These are phyloP conservation scores for Plasmodium berghei DNA, from an alignment of 169 alveolate species.

Conservation along the genomic window DNA sequence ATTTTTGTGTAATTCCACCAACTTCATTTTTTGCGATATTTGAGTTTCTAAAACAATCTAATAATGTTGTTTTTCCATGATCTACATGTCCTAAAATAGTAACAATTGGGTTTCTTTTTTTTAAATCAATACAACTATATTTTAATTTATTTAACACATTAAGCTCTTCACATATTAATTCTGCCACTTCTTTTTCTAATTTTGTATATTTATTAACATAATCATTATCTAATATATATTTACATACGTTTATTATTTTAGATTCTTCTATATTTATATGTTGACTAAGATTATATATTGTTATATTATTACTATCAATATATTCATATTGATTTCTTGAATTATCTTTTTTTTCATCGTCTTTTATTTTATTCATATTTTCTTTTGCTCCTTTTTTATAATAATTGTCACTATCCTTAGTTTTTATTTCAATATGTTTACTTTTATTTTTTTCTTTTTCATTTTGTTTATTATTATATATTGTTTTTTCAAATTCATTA, in stretches of 20 bases:
- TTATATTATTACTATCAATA: slow-evolving; percentile 68
- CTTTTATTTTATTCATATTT: background rate
- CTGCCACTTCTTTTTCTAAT: slow-evolving; percentile 53
- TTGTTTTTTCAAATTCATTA: background rate
- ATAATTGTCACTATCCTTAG: background rate
- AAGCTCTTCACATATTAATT: slow-evolving; percentile 92
- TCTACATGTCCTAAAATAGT: slow-evolving; percentile 98
- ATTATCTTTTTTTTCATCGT: background rate
- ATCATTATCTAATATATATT: slow-evolving; percentile 93
- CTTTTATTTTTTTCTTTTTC: background rate
- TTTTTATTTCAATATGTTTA: background rate
- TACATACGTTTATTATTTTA: slow-evolving; percentile 90
- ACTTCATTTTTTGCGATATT: slow-evolving; percentile 88
- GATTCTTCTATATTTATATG: slow-evolving; percentile 89
- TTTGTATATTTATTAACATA: slow-evolving; percentile 92
- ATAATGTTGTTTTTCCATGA: slow-evolving; percentile 97
- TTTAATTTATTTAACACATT: slow-evolving; percentile 91
- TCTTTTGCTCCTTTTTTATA: background rate
- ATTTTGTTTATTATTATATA: background rate
- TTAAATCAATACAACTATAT: slow-evolving; percentile 87
- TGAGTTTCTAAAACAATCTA: slow-evolving; percentile 85
- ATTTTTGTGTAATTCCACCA: slow-evolving; percentile 95
- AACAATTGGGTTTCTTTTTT: slow-evolving; percentile 92
- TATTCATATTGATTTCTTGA: slow-evolving; percentile 12
- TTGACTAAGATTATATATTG: slow-evolving; percentile 83